Conservation (phyloP, 371 early-diverging fungal species). For the Mucor irregularis region DNA sequence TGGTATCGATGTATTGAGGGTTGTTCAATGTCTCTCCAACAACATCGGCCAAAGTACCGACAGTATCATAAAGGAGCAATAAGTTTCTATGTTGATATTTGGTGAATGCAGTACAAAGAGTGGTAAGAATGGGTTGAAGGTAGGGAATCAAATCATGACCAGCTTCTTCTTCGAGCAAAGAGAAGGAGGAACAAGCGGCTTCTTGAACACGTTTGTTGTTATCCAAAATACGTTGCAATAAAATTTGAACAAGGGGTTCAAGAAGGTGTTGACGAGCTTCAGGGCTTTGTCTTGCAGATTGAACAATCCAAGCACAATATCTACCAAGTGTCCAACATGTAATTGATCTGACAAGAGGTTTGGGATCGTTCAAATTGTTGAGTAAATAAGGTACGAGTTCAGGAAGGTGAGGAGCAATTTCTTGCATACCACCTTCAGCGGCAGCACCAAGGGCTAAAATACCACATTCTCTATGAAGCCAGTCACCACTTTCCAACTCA, state of each 20-base stretch:
- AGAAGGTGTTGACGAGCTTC: conserved; percentile 73
- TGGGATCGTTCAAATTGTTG: conserved; percentile 74
- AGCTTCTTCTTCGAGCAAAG: conserved; percentile 90
- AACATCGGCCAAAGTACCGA: conserved; percentile 91
- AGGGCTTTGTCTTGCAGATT: conserved; percentile 47
- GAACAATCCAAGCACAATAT: conserved; percentile 78
- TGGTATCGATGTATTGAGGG: conserved; percentile 69
- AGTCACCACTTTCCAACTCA: conserved; percentile 78
- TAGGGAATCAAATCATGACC: conserved; percentile 75
- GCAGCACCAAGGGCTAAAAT: conserved; percentile 96
- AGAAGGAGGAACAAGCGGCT: conserved; percentile 91
- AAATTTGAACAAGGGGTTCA: conserved; percentile 74
- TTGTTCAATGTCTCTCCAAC: conserved; percentile 79
- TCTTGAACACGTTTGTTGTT: conserved; percentile 95
- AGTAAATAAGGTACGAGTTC: conserved; percentile 85
- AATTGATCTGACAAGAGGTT: conserved; percentile 94
- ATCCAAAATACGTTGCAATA: conserved; percentile 80
- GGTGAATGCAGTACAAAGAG: conserved; percentile 75
- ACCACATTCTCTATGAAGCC: conserved; percentile 92
- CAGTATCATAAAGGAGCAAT: conserved; percentile 88
- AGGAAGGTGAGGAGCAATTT: conserved; percentile 88
- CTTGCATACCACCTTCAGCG: conserved; percentile 88
- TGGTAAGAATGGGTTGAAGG: conserved; percentile 77
- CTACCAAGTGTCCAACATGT: conserved; percentile 97
- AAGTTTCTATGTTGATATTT: conserved; percentile 91